Conservation (phyloP, 2,329 filamentous ascomycete genomes). For the Aspergillus felis region DNA sequence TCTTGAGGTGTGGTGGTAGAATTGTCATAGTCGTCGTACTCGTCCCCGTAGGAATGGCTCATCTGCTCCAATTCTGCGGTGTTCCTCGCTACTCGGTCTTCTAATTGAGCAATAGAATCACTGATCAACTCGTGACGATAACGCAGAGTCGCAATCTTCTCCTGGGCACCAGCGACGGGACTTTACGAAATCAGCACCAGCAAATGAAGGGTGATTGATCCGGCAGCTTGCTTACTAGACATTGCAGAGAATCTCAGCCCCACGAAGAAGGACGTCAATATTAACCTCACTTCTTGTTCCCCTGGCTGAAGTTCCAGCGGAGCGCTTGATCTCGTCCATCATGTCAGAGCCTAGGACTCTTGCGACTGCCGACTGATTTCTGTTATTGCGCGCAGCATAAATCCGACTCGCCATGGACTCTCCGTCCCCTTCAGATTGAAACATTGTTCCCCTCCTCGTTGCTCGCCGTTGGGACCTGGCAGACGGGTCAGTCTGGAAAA, state of each 20-base stretch:
- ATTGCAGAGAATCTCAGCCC: slow-evolving; percentile 83
- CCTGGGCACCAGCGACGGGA: slow-evolving; percentile 71
- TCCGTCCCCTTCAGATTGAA: slow-evolving; percentile 35
- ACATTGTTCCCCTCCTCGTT: slow-evolving; percentile 48
- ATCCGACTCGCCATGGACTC: slow-evolving; percentile 45
- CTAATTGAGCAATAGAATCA: slow-evolving; percentile 74
- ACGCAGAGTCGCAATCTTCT: slow-evolving; percentile 70
- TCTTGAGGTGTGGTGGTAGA: slow-evolving; percentile 27
- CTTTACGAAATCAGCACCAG: slow-evolving; percentile 32
- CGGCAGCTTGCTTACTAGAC: slow-evolving; percentile 61
- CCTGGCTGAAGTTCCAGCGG: slow-evolving; percentile 52
- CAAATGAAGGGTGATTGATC: background rate
- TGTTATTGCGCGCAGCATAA: slow-evolving; percentile 53
- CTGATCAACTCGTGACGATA: slow-evolving; percentile 66
- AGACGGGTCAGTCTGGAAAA: slow-evolving; percentile 84
- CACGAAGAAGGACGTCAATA: slow-evolving; percentile 76
- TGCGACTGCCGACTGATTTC: slow-evolving; percentile 76
- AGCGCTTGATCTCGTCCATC: slow-evolving; percentile 70
- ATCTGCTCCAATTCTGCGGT: slow-evolving; percentile 67
- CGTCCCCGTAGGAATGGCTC: slow-evolving; percentile 57
- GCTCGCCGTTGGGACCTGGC: slow-evolving; percentile 46
- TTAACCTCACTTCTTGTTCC: slow-evolving; percentile 67
- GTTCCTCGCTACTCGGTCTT: slow-evolving; percentile 74
- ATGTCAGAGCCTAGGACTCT: slow-evolving; percentile 84
- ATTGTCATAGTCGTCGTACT: slow-evolving; percentile 53